Conservation (phyloP, 2,329 filamentous ascomycete genomes). For the Alternaria sp. region DNA sequence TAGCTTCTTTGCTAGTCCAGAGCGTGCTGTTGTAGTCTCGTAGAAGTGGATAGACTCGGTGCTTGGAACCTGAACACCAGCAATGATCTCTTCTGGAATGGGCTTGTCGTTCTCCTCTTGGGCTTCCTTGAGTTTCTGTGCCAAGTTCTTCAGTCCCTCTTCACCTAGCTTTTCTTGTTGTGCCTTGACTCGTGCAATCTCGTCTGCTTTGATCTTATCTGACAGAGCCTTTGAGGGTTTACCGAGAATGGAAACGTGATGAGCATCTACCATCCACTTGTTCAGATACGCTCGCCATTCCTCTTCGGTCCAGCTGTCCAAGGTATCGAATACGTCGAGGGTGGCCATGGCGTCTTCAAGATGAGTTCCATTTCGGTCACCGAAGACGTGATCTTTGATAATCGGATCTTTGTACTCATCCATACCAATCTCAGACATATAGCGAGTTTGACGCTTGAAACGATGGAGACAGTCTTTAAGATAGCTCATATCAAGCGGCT, state of each 20-base stretch:
- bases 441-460: slow-evolving; percentile 82
- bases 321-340: slow-evolving; percentile 66
- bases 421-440: slow-evolving; percentile 81
- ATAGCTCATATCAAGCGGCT: slow-evolving; percentile 88
- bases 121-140: slow-evolving; percentile 79
- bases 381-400: slow-evolving; percentile 93
- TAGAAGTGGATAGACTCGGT: slow-evolving; percentile 97
- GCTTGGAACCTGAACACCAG: slow-evolving; percentile 81
- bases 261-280: slow-evolving; percentile 85
- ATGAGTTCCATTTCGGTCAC: slow-evolving; percentile 76
- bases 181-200: slow-evolving; percentile 79
- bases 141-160: slow-evolving; percentile 80
- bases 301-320: slow-evolving; percentile 82
- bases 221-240: slow-evolving; percentile 84
- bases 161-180: slow-evolving; percentile 81
- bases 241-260: slow-evolving; percentile 87
- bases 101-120: slow-evolving; percentile 88
- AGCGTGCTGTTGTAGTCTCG: slow-evolving; percentile 82
- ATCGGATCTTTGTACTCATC: slow-evolving; percentile 85
- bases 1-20: slow-evolving; percentile 77
- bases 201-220: slow-evolving; percentile 81
- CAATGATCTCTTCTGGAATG: slow-evolving; percentile 83
- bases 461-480: slow-evolving; percentile 86
- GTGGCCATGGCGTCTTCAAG: slow-evolving; percentile 53
- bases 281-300: slow-evolving; percentile 85